Evolutionary conservation across 176 grass and related monocot species (phyloP), one percentile per base, ranked within the genome.

Genomic region (barley (Hordeum vulgare)): DNA sequence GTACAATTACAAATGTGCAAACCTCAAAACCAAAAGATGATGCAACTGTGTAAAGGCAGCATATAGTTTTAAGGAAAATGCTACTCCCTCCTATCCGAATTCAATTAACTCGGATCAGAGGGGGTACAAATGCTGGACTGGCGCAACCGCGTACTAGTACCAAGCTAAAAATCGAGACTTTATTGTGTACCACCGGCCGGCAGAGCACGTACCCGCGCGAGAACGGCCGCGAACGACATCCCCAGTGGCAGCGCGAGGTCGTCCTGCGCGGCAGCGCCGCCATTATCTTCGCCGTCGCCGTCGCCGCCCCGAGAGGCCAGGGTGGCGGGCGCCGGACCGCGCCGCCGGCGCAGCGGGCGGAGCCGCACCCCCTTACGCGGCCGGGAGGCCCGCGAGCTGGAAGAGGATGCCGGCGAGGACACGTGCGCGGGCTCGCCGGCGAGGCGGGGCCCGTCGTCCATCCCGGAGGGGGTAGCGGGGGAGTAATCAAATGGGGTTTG

Each of bases 161-260:
- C 1, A 15, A 7, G 21, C 8, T n/a, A 79, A 88, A 87, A 84
- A 70, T 35, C 5, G 24, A 71, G 11, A 64, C 20, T 69, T 74
- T 9, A 35, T 11, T 8, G 63, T 8, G 74, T 17, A 45, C 10
- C 54, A 53, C 6, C 1, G n/a, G 37, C 1, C 14, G 29, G 28
- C 7, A 3, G 40, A 44, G 78, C 15, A 85, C 86, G 67, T 65
- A 96, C 96, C 89, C 93, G 87, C 13, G 87, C 80, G 27, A 98
- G 66, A 56, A 98, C 91, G 56, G 96, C 93, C 6, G 91, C 93
- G 74, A 96, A 96, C 0, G 93, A 94, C 91, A 98, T 96, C 17
- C 96, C 93, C n/a, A 96, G 80, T 21, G 96, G 93, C 71, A 98
- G 87, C 26, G 90, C 93, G 54, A 98, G 87, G 79, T 96, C 89